Base-by-base conservation (phyloP, 257 asterid genomes). In the Sherardia arvensis region DNA sequence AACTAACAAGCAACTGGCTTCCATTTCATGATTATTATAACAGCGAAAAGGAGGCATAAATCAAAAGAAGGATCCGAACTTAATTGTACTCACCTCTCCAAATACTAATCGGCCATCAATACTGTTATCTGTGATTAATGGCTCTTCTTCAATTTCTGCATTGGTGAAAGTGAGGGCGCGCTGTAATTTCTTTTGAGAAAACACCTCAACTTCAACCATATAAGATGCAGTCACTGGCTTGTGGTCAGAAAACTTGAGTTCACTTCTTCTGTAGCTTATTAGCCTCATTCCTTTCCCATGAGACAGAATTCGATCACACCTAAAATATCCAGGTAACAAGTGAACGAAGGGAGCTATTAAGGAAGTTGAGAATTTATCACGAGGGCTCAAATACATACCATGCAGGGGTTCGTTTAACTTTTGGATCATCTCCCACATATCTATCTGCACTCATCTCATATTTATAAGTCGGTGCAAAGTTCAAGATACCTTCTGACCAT, bases 291-390 rank as follows among this genome's bases (percentile, higher is more conserved):
- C 99, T 45, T 81, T 77, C 70, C 99, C 99, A 17, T 67, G 78
- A 8, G 96, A 87, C 59, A 93, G 87, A 55, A 93, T 70, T 3
- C 99, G 92, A 69, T 93, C 99, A 64, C 97, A 90, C 99, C 99
- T 93, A 76, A 47, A 60, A 33, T 59, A 32, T 15, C 34, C 66
- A 61, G 36, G 57, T n/a, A 51, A 40, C 22, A 21, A 61, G 36
- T 30, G 51, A 32, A 18, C 17, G 26, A 34, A 34, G 8, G 5
- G 27, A 33, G 23, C 21, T 28, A 57, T 9, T 40, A 10, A n/a
- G 40, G 71, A n/a, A 38, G 30, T 23, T 21, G 28, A 48, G 28
- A 18, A 3, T 30, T 5, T 32, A 57, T 17, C 7, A 23, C n/a
- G 55, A 53, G 25, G 29, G 25, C 38, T 40, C 10, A 10, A 45